Base-by-base conservation (phyloP, 192 early-diverging fungal species). In the Entomortierella beljakovae region DNA sequence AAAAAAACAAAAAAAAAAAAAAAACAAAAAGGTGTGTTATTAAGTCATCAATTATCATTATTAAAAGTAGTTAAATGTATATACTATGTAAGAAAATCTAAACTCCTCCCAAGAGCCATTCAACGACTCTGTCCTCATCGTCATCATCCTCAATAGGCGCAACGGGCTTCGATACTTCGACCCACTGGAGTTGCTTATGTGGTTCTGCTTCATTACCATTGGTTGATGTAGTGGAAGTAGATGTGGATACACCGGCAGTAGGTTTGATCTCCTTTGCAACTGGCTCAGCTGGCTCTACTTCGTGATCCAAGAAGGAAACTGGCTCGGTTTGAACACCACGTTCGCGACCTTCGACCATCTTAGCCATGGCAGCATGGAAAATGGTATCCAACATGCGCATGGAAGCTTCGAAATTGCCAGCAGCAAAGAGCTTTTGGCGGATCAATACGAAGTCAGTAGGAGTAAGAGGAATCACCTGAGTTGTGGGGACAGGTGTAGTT, bases 371-470 rank as follows among this genome's bases (percentile, higher is more conserved):
- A 0, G 75, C 75, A 65, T 79, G 75, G 62, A 79, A 70, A 32
- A 79, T 79, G 6, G 75, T 79, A 34, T 79, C 75, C 43, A 79
- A 40, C 75, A 79, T 79, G 4, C 75, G 58, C 75, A 79, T 79
- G 35, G 75, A 70, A 10, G 75, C 75, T 34, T 79, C 75, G 55
- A 79, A 79, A 50, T 79, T 79, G 20, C 75, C 75, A 42, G 75
- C 75, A 0, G 75, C 75, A 70, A 79, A 79, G 18, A 79, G 52
- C 49, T 79, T 79, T 57, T 79, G 75, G n/a, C 75, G 75, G 61
- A 79, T 79, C 11, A 79, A 37, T 6, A 79, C 75, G 25, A 79
- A 31, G 38, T 79, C 75, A 0, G 66, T 69, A 0, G 75, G 75
- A 2, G 75, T 79, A 10, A 79, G 46, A 13, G 75, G 75, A 33